phyloP scores from a whole-genome alignment of 805 yeast genomes.

The Spathaspora sp. region DNA sequence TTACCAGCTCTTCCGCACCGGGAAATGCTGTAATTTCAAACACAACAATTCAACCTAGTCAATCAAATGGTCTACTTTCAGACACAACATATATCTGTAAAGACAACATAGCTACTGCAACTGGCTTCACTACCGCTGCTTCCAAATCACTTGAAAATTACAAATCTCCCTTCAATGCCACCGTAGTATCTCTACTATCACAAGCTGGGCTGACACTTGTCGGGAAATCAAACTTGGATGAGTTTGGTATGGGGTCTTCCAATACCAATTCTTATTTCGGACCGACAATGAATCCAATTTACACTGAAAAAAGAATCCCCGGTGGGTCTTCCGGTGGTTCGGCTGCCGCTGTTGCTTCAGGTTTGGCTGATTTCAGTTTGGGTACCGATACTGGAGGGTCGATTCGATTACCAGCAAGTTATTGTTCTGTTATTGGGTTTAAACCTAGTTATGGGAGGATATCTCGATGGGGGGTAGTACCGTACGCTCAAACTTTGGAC shows the following conservation, averaged over 20 bases:
- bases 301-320: constrained; percentile 30
- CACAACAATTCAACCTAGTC: not conserved
- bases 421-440: constrained; percentile 79
- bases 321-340: constrained; percentile 98
- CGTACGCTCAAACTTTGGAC: constrained; percentile 92
- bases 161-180: constrained; percentile 76
- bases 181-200: constrained; percentile 56
- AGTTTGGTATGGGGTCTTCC: constrained; percentile 94
- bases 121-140: constrained; percentile 73
- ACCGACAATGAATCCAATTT: constrained; percentile 51
- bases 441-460: constrained; percentile 92
- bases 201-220: constrained; percentile 49
- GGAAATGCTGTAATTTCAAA: not conserved
- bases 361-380: constrained; percentile 65
- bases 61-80: not conserved
- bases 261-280: constrained; percentile 57
- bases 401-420: constrained; percentile 86
- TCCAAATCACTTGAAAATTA: constrained; percentile 61
- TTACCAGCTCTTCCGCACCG: not conserved
- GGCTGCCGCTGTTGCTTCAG: constrained; percentile 86
- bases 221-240: constrained; percentile 92
- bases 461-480: constrained; percentile 86
- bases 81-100: constrained; percentile 36
- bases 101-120: constrained; percentile 70
- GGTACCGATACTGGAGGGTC: constrained; percentile 99